Conservation (phyloP, 208 protist species). For the Leishmania guyanensis region DNA sequence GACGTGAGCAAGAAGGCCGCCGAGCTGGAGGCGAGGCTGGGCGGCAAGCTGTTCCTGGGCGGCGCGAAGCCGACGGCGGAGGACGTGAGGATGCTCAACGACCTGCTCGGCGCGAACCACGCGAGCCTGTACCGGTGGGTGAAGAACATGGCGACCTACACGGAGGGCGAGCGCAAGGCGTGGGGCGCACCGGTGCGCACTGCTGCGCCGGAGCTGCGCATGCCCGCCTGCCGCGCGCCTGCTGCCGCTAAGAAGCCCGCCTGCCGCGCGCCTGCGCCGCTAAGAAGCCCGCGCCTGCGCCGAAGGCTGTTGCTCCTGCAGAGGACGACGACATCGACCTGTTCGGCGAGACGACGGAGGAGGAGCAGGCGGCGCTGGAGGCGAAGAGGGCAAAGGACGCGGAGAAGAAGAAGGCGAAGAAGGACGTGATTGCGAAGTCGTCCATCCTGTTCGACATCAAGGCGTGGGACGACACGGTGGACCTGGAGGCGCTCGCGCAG, state of each 20-base stretch:
- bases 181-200: slow-evolving; percentile 66
- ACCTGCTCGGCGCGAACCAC: slow-evolving; percentile 62
- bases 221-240: slow-evolving; percentile 27
- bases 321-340: slow-evolving; percentile 93
- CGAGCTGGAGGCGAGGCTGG: slow-evolving; percentile 57
- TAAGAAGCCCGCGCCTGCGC: slow-evolving; percentile 14
- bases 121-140: slow-evolving; percentile 65
- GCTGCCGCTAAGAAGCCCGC: slow-evolving; percentile 13
- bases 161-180: slow-evolving; percentile 52
- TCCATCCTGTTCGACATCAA: slow-evolving; percentile 94
- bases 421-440: slow-evolving; percentile 87
- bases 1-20: slow-evolving; percentile 57
- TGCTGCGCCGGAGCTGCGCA: slow-evolving; percentile 34
- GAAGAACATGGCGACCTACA: slow-evolving; percentile 75
- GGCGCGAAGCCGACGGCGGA: slow-evolving; percentile 65
- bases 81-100: slow-evolving; percentile 76
- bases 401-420: slow-evolving; percentile 84
- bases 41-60: slow-evolving; percentile 66
- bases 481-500: slow-evolving; percentile 87
- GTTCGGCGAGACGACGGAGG: slow-evolving; percentile 88
- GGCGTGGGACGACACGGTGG: slow-evolving; percentile 93
- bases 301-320: slow-evolving; percentile 21
- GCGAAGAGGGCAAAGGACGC: slow-evolving; percentile 87
- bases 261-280: slow-evolving; percentile 33
- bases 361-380: slow-evolving; percentile 82